Base-by-base conservation (phyloP, 2,329 filamentous ascomycete species). In the Neocucurbitaria cava region DNA sequence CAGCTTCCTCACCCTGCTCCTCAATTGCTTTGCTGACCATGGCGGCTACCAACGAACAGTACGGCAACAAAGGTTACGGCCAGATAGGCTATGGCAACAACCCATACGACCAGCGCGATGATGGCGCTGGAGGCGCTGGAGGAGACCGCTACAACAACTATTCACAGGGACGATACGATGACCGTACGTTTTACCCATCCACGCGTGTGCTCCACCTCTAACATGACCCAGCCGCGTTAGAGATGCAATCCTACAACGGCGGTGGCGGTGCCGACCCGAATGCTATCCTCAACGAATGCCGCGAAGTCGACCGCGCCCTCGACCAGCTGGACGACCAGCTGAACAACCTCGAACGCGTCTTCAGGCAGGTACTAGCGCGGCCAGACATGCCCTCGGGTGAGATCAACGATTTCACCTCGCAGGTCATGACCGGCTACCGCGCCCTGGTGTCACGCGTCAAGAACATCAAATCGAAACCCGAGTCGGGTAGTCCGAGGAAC, bases 381-480 rank as follows among this genome's bases (percentile, higher is more conserved):
- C 87, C 89, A 56, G 90, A 93, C 71, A 88, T 87, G 65, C 86
- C 86, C 38, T 85, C 87, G 49, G 89, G 87, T 68, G 82, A 85
- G 56, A 85, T 97, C 61, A 90, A 96, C 59, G 79, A 81, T 52
- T 82, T 93, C 53, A 89, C 87, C 62, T 83, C 88, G 40, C 88
- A 94, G 61, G 94, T 93, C 64, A 96, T 96, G 87, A 85, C 85
- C 46, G 82, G 88, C 49, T 96, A 96, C 82, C 88, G 90, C 59
- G 85, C 84, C 55, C 85, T 98, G 52, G 91, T 89, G 52, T 87
- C 89, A 48, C 89, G 90, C 48, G 87, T 97, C 62, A 91, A 90
- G 77, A 82, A 84, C 59, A 85, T 97, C 79, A 97, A 97, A 83
- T 87, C 87, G 63, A 88, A 89, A 66, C 89, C 88, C 36, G 91